Percentiles rank a stretch among this genome's conserved stretches.
Conservation (phyloP, 106 monocot genomes). For the Dactylorhiza incarnata region DNA sequence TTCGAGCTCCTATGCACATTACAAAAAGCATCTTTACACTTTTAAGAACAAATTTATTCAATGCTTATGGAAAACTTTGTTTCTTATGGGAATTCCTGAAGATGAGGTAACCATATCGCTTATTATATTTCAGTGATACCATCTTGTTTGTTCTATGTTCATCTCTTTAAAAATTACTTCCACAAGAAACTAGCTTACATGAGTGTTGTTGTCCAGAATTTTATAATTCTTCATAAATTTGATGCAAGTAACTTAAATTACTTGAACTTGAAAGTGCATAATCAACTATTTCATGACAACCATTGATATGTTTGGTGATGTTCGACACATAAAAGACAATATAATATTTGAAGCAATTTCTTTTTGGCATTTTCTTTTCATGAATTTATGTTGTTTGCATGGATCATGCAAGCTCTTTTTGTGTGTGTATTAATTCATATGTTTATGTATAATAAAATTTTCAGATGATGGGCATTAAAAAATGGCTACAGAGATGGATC, state of each 20-base stretch:
- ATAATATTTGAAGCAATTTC: not conserved
- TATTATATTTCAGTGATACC: too few relatives aligned
- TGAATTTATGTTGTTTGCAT: not conserved
- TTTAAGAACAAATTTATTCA: too few relatives aligned
- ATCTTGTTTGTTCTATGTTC: not conserved
- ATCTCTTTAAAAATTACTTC: not conserved
- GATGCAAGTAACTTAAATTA: not conserved
- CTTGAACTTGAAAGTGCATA: not conserved
- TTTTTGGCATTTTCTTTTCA: not conserved
- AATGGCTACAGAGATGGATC: conserved; percentile 83
- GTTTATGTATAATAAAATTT: conserved; percentile 9
- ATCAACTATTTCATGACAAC: too few relatives aligned
- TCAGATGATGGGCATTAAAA: conserved; percentile 83
- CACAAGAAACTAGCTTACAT: not conserved
- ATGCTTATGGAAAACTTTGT: too few relatives aligned
- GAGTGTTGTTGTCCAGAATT: too few relatives aligned
- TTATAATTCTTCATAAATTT: not conserved
- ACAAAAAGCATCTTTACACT: too few relatives aligned
- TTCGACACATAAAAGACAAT: not conserved
- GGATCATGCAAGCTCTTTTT: not conserved
- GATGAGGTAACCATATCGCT: too few relatives aligned
- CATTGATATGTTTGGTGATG: too few relatives aligned
- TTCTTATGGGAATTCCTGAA: too few relatives aligned
- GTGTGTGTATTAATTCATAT: not conserved
- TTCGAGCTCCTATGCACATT: too few relatives aligned